Evolutionary conservation across 2,329 filamentous ascomycete genomes (phyloP), one percentile per base, ranked within the genome.

Genomic region (Chrysoporthe cubensis): DNA sequence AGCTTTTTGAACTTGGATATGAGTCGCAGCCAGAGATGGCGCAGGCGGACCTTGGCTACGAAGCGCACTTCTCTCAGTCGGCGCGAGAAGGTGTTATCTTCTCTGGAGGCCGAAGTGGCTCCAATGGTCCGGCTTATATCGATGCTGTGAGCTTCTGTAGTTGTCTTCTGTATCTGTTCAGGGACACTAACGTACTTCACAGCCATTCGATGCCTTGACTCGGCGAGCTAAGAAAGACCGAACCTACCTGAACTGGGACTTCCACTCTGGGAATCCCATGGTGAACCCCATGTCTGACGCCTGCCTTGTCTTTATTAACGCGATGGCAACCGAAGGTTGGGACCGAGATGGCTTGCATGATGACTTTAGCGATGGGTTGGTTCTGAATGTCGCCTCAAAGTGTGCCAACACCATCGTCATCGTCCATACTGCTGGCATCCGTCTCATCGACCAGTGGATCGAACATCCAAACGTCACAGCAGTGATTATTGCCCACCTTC

Each of bases 291-390:
- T 76, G 34, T 80, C 83, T 3, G 84, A 93, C 73, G 82, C 91
- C 18, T 94, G 91, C 65, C 75, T 89, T 1, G 86, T 88, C 0
- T 88, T 89, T 72, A 84, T 89, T 75, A 90, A 91, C 75, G 87
- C 84, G 44, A 92, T 94, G 75, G 87, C 91, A 0, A 91, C 92
- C 0, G 94, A 97, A 78, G 92, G 91, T 0, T 93, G 87, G 77
- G 85, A 93, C 70, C 84, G 88, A 52, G 80, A 86, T 0, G 85
- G 86, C 13, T 84, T 96, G 32, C 85, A 87, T 61, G 92, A 96
- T 74, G 90, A 89, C 71, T 87, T 86, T 50, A 89, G 86, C 67
- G 89, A 91, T 69, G 77, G 78, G 0, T 79, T 91, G 0, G 83
- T 92, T 0, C 75, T 79, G 0, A 87, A 87, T 65, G 86, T 91